Evolutionary conservation across 306 rosid genomes (phyloP).

Genomic region (Vigna radiata): DNA sequence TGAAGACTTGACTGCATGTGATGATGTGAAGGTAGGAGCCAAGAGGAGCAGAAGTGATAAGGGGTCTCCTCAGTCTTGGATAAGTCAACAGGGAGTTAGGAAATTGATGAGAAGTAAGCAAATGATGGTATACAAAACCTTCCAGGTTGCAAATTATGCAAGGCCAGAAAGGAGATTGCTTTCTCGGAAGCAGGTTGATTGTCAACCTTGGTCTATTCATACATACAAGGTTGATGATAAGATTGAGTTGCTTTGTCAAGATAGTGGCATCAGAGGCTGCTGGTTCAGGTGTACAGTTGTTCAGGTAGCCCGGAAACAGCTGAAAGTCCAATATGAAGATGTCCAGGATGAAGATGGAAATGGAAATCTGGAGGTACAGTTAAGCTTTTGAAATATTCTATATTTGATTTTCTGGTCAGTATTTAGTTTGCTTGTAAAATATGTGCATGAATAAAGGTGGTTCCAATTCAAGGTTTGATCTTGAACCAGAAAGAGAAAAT

Average conservation of each 20-base stretch:
- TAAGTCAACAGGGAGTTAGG: conserved; percentile 58
- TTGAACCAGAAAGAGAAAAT: neutral
- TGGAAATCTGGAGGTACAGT: conserved; percentile 88
- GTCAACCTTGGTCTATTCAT: conserved; percentile 57
- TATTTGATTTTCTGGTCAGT: conserved; percentile 32
- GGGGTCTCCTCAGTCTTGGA: conserved; percentile 52
- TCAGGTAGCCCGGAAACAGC: conserved; percentile 72
- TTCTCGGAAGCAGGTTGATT: conserved; percentile 60
- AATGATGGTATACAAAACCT: conserved; percentile 57
- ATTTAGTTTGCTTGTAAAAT: conserved; percentile 39
- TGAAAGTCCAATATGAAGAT: conserved; percentile 83
- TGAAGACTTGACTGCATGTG: conserved; percentile 62
- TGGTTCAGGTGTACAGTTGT: conserved; percentile 94
- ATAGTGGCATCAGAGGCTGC: conserved; percentile 99
- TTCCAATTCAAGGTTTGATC: conserved; percentile 19
- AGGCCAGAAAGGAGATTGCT: conserved; percentile 56
- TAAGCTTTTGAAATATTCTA: conserved; percentile 27
- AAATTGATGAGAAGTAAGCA: conserved; percentile 57
- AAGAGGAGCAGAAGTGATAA: conserved; percentile 77
- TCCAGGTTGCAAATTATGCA: conserved; percentile 54
- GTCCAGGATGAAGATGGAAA: conserved; percentile 86
- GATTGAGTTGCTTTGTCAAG: conserved; percentile 95
- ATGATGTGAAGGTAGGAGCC: conserved; percentile 60
- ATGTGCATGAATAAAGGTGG: conserved; percentile 19
- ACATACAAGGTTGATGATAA: conserved; percentile 70